Conservation (phyloP, 352 stramenopile species). For the Phytophthora pistaciae region DNA sequence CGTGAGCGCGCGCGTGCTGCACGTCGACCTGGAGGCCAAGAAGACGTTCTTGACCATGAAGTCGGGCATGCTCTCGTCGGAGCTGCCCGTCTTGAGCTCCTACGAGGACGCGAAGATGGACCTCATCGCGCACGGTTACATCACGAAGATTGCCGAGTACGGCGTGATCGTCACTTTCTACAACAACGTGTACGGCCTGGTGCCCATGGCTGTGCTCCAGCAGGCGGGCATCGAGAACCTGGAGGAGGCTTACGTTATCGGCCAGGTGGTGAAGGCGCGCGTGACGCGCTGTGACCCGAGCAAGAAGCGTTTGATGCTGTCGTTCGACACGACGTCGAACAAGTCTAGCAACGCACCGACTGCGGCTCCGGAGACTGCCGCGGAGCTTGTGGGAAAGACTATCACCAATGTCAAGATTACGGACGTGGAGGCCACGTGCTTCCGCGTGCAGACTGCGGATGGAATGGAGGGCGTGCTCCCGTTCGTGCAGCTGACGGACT, state of each 20-base stretch:
- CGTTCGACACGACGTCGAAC: conserved; percentile 69
- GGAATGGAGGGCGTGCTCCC: conserved; percentile 79
- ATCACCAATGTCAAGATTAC: conserved; percentile 76
- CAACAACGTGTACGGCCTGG: conserved; percentile 95
- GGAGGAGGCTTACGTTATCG: conserved; percentile 84
- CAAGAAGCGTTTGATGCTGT: conserved; percentile 90
- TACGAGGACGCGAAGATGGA: conserved; percentile 81
- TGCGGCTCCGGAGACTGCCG: conserved; percentile 27
- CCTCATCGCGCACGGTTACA: conserved; percentile 88
- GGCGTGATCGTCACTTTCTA: conserved; percentile 97
- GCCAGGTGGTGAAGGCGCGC: conserved; percentile 87
- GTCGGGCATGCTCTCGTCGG: conserved; percentile 80
- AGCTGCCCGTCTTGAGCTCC: conserved; percentile 78
- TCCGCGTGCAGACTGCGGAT: conserved; percentile 82
- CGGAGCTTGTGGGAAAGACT: conserved; percentile 58
- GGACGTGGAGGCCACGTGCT: conserved; percentile 66
- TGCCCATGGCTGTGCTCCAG: conserved; percentile 87
- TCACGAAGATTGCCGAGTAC: conserved; percentile 95
- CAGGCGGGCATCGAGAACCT: conserved; percentile 87
- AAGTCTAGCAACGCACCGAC: conserved; percentile 20
- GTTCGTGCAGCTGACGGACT: conserved; percentile 89
- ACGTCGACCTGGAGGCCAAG: conserved; percentile 90
- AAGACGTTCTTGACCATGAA: conserved; percentile 95
- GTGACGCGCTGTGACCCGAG: conserved; percentile 78
- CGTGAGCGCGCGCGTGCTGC: conserved; percentile 83